Percentiles rank a stretch among this genome's conserved stretches.
phyloP scores from a whole-genome alignment of 768 basidiomycete genomes.

The Lactarius hatsudake region DNA sequence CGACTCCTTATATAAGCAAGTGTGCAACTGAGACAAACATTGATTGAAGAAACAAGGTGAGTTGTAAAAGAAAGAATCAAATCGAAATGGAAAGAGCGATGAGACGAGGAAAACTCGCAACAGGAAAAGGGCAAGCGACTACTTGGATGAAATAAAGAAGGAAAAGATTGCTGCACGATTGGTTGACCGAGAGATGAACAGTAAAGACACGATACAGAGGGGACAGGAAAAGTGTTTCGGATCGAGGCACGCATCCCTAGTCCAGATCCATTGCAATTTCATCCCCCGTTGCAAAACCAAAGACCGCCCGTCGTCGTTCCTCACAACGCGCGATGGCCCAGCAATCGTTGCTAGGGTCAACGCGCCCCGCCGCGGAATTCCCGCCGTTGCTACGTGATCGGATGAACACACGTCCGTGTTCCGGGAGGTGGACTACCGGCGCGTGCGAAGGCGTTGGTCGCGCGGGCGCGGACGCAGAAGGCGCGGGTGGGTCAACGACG shows the following conservation, averaged over 20 bases:
- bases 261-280: conserved; percentile 28
- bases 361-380: not conserved
- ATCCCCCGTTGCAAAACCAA: conserved; percentile 24
- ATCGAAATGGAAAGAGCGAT: not conserved
- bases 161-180: conserved; percentile 13
- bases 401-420: conserved; percentile 20
- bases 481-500: conserved; percentile 21
- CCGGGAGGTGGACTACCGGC: conserved; percentile 10
- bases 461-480: not conserved
- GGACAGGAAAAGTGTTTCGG: not conserved
- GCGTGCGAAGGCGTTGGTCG: not conserved
- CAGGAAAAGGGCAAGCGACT: not conserved
- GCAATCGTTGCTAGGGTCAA: conserved; percentile 30
- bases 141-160: not conserved
- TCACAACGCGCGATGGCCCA: conserved; percentile 24
- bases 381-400: not conserved
- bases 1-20: conserved; percentile 9
- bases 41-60: conserved; percentile 17
- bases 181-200: conserved; percentile 7
- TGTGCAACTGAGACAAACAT: conserved; percentile 21
- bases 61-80: conserved; percentile 3
- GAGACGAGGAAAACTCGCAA: not conserved
- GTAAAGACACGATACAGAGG: conserved; percentile 14
- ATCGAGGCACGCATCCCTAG: conserved; percentile 3
- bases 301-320: conserved; percentile 23